Evolutionary conservation across 108 stramenopile species (phyloP).

Genomic region (Aurantiochytrium sp.): DNA sequence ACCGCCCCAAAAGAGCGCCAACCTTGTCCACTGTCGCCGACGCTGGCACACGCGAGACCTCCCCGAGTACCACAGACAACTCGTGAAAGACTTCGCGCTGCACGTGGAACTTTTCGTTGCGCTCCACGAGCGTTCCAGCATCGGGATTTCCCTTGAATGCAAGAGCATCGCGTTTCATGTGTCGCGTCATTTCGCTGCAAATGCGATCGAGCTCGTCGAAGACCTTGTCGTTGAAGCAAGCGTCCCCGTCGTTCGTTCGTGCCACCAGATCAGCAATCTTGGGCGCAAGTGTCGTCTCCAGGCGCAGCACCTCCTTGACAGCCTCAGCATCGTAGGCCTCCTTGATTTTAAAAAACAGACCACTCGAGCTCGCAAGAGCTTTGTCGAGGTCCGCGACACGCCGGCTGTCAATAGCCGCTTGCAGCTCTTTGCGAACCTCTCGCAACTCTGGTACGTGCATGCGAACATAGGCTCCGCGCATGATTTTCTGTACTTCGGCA

Average conservation of each 20-base stretch:
- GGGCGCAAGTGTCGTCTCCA: neutral
- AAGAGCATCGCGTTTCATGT: neutral
- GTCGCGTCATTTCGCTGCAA: neutral
- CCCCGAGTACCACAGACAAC: neutral
- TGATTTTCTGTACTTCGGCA: neutral
- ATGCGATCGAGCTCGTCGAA: neutral
- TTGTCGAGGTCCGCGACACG: neutral
- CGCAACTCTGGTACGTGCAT: neutral
- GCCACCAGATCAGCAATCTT: neutral
- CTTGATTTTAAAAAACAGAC: neutral
- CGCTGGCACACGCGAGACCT: neutral
- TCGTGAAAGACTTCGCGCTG: neutral
- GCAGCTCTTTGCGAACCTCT: neutral
- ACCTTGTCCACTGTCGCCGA: neutral
- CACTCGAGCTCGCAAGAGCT: neutral
- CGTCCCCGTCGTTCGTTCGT: neutral
- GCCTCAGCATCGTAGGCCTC: constrained; percentile 14
- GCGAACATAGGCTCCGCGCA: constrained; percentile 5
- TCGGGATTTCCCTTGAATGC: neutral
- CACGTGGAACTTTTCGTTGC: neutral
- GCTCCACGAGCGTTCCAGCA: neutral
- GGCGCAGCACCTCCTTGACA: neutral
- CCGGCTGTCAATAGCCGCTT: neutral
- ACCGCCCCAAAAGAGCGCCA: neutral
- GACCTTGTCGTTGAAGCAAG: neutral